Percentiles rank a stretch among this genome's conserved stretches.
phyloP scores from a whole-genome alignment of 257 asterid genomes.

The Scutellaria barbata region DNA sequence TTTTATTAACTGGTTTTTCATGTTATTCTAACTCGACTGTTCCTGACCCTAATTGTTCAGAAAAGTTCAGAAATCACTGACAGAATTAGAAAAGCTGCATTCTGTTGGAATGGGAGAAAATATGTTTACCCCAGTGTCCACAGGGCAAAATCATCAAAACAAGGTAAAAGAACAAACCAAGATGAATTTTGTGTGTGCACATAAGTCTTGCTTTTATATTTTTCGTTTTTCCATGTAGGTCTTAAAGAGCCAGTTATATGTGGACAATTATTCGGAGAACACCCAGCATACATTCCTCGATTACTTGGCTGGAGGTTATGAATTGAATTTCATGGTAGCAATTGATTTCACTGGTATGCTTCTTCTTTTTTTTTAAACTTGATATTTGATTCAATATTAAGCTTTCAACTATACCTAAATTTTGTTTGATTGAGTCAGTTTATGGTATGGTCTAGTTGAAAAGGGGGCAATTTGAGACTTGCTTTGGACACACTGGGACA shows the following conservation, averaged over 20 bases:
- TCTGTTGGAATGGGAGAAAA: slow-evolving; percentile 62
- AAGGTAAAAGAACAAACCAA: slow-evolving; percentile 55
- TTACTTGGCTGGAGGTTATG: slow-evolving; percentile 87
- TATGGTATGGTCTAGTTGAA: slow-evolving; percentile 8
- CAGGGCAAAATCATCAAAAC: slow-evolving; percentile 68
- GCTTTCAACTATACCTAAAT: slow-evolving; percentile 5
- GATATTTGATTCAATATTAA: slow-evolving; percentile 13
- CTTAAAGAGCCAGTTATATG: slow-evolving; percentile 78
- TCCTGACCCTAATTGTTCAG: slow-evolving; percentile 54
- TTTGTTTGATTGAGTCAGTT: slow-evolving; percentile 7
- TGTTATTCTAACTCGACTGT: slow-evolving; percentile 44
- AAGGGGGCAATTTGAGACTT: background rate
- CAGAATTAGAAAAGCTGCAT: slow-evolving; percentile 84
- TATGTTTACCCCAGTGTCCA: slow-evolving; percentile 59
- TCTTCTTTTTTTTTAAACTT: slow-evolving; percentile 23
- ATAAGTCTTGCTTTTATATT: slow-evolving; percentile 4
- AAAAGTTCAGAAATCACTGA: slow-evolving; percentile 83
- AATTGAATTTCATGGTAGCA: slow-evolving; percentile 98
- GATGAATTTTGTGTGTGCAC: slow-evolving; percentile 21
- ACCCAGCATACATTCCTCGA: slow-evolving; percentile 86
- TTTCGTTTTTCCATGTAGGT: slow-evolving; percentile 50
- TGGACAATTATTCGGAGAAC: slow-evolving; percentile 81
- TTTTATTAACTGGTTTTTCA: slow-evolving; percentile 28
- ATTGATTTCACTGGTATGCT: slow-evolving; percentile 92
- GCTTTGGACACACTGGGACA: background rate